Base-by-base conservation (phyloP, 805 yeast species). In the Ascoidea asiatica region DNA sequence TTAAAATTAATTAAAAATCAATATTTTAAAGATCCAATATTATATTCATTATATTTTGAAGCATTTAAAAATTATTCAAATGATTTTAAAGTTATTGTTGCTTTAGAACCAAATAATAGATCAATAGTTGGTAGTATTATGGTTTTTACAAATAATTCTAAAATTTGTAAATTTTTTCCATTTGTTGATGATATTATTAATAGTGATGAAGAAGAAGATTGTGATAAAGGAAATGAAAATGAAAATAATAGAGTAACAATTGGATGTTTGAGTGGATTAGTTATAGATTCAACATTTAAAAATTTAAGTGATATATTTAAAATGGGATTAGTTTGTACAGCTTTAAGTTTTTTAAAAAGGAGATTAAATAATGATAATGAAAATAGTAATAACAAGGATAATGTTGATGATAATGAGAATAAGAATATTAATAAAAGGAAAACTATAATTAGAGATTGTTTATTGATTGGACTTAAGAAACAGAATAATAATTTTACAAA, bases 91-190 rank as follows among this genome's bases (percentile, higher is more conserved):
- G 66, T 75, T 13, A 66, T 74, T 19, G 70, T 70, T 21, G 79
- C 79, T 0, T 56, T 73, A 38, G 80, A 75, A 47, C 78, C 79
- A 13, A 62, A 69, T 3, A 66, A 68, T 44, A 72, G 68, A 47
- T 65, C 65, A 21, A 70, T 75, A 15, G 74, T 76, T 43, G 83
- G 81, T 74, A n/a, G n/a, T n/a, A n/a, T n/a, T n/a, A n/a, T n/a
- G n/a, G n/a, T n/a, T n/a, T n/a, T n/a, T 53, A 70, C 72, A 29
- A 68, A 66, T 48, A 62, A 61, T 39, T 67, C 74, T 5, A 61
- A 58, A 43, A 49, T 77, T 6, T 60, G 77, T 4, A 64, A 64
- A 42, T 72, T 61, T 55, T 74, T 60, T 54, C 81, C 81, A 13
- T 73, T 73, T 51, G 60, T 77, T 43, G 72, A 71, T 33, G 69